Conservation (phyloP, 164 flowering plant species). For the Nymphaea thermarum region DNA sequence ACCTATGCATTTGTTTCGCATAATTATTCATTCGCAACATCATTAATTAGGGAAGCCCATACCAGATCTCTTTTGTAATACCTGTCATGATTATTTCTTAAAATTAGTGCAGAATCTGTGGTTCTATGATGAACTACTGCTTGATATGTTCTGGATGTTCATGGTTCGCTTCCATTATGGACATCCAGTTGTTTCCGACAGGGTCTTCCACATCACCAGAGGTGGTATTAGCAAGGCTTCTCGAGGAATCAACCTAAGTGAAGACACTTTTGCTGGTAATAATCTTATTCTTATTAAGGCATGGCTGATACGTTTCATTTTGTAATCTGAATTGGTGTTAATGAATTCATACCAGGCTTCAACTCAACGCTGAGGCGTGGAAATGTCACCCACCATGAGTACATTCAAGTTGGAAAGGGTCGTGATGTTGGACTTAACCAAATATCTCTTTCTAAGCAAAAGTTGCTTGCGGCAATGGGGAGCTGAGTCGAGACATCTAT, state of each 20-base stretch:
- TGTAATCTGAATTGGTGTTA: too few relatives aligned
- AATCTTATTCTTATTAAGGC: not conserved
- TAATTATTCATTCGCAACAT: too few relatives aligned
- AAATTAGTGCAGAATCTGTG: too few relatives aligned
- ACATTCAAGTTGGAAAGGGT: constrained; percentile 97
- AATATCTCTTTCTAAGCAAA: constrained; percentile 95
- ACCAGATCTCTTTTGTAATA: too few relatives aligned
- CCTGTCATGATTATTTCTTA: too few relatives aligned
- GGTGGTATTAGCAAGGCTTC: constrained; percentile 99
- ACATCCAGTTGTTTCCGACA: constrained; percentile 96
- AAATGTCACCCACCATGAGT: constrained; percentile 94
- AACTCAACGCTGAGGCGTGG: constrained; percentile 91
- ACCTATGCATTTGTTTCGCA: too few relatives aligned
- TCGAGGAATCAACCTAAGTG: constrained; percentile 78
- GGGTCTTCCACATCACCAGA: constrained; percentile 90
- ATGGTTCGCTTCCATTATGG: constrained; percentile 99
- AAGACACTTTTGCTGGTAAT: constrained; percentile 95
- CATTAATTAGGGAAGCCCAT: too few relatives aligned
- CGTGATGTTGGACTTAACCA: constrained; percentile 98
- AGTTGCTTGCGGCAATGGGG: constrained; percentile 98
- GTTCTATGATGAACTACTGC: not conserved
- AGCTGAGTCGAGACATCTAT: constrained; percentile 91
- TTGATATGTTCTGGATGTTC: constrained; percentile 9
- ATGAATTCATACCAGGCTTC: not conserved
- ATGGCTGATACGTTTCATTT: too few relatives aligned